These are phyloP conservation scores for Fusarium sp. DNA, from an alignment of 2,329 filamentous ascomycete genomes.

Conservation along the genomic window DNA sequence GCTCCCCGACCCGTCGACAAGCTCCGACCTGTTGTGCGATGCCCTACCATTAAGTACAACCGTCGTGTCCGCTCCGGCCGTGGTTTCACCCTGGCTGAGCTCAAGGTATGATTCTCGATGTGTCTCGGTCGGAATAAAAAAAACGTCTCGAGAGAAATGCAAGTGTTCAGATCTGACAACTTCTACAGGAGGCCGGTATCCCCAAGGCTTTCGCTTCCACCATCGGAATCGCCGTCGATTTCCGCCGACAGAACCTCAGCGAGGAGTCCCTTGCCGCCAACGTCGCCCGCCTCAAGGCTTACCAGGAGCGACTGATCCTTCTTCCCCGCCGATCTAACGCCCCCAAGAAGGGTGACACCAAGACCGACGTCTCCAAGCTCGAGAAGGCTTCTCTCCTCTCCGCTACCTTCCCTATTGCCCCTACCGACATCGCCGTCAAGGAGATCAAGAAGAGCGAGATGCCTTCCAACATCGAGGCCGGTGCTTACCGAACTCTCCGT, in stretches of 20 bases:
- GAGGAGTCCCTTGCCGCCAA: slow-evolving; percentile 95
- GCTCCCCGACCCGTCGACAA: slow-evolving; percentile 98
- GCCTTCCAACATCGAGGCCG: slow-evolving; percentile 80
- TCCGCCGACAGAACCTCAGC: slow-evolving; percentile 95
- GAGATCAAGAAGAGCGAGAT: slow-evolving; percentile 87
- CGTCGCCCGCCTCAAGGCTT: slow-evolving; percentile 97
- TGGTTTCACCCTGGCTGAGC: slow-evolving; percentile 96
- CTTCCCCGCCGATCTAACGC: slow-evolving; percentile 96
- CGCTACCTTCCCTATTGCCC: slow-evolving; percentile 78
- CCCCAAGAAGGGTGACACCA: slow-evolving; percentile 92
- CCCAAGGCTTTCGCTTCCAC: slow-evolving; percentile 93
- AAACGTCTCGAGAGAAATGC: slow-evolving; percentile 4
- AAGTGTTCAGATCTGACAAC: slow-evolving; percentile 51
- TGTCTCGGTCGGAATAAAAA: slow-evolving; percentile 1
- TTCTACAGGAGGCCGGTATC: slow-evolving; percentile 88
- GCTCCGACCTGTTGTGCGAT: slow-evolving; percentile 95
- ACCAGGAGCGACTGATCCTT: slow-evolving; percentile 95
- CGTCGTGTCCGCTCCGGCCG: slow-evolving; percentile 95
- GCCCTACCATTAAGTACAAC: slow-evolving; percentile 99
- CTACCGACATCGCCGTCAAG: slow-evolving; percentile 72
- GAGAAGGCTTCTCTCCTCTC: slow-evolving; percentile 63
- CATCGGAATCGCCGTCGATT: slow-evolving; percentile 97
- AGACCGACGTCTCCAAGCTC: slow-evolving; percentile 80
- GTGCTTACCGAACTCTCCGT: slow-evolving; percentile 89
- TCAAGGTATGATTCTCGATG: slow-evolving; percentile 80